Conservation (phyloP, 2,329 filamentous ascomycete genomes). For the Exserohilum turcica region DNA sequence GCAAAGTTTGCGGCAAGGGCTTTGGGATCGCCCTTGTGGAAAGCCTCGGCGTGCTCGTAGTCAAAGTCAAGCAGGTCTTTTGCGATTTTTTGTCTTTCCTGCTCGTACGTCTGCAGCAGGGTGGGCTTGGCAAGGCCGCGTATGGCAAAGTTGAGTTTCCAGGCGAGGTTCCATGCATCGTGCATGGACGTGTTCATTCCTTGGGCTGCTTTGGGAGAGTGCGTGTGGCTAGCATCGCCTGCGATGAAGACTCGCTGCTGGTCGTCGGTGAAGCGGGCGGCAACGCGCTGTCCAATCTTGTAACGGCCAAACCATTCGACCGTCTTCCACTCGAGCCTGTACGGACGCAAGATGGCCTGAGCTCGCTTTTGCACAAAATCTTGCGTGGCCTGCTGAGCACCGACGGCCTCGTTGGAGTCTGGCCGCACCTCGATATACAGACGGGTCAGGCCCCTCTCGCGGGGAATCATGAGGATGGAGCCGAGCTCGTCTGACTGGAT, state of each 20-base stretch:
- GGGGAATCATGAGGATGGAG: conserved; percentile 74
- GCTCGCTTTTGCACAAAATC: conserved; percentile 74
- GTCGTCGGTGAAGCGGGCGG: conserved; percentile 52
- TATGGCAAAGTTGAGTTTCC: conserved; percentile 52
- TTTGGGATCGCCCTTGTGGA: conserved; percentile 65
- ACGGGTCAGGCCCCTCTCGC: conserved; percentile 74
- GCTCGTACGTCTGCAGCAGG: conserved; percentile 49
- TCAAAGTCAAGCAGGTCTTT: conserved; percentile 53
- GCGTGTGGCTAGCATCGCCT: conserved; percentile 54
- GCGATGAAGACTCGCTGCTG: conserved; percentile 55
- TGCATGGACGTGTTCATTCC: conserved; percentile 55
- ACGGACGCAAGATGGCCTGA: conserved; percentile 53
- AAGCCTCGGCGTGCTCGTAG: conserved; percentile 56
- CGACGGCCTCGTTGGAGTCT: conserved; percentile 38
- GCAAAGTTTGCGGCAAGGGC: conserved; percentile 71
- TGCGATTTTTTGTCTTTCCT: conserved; percentile 51
- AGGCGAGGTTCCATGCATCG: conserved; percentile 52
- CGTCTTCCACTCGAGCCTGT: conserved; percentile 51
- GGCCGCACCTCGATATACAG: conserved; percentile 57
- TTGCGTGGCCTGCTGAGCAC: conserved; percentile 54
- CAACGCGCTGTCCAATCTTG: conserved; percentile 56
- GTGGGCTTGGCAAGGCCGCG: conserved; percentile 46
- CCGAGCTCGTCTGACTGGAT: conserved; percentile 70
- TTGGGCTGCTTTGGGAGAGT: conserved; percentile 51
- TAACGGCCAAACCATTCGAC: conserved; percentile 60